Evolutionary conservation across 148 eudicot genomes (phyloP), one percentile per base, ranked within the genome.

Genomic region (Vaccinium myrtillus): DNA sequence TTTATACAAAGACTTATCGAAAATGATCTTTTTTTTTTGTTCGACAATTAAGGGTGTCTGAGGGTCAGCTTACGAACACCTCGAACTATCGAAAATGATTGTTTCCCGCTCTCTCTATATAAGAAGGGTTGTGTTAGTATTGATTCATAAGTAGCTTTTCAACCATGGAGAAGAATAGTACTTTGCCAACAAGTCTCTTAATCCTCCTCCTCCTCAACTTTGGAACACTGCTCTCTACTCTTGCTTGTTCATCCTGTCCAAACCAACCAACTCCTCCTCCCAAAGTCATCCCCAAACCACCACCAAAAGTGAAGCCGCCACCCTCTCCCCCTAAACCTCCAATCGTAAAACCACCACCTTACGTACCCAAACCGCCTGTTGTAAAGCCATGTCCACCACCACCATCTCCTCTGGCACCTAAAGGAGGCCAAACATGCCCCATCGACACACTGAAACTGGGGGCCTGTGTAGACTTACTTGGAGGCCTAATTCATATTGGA

Each of bases 401-500:
- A 0, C 79, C 84, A 5, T 58, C 85, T 12, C 13, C 85, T 23
- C 8, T 1, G 16, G 81, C 7, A 16, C 61, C 80, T 7, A 19
- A 63, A 18, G 49, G 56, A 18, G 49, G 56, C 8, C 86, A 82
- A 79, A 91, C 97, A 6, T 94, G 97, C 86, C 92, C 97, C 8
- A 92, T 94, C 4, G 94, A 93, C 85, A 49, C 98, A 7, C 83
- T 94, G 23, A 91, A 94, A 81, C 86, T 94, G 10, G 82, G 82
- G 8, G 88, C 90, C 3, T 94, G 98, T 63, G 94, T 94, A 8
- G 98, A 94, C 69, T 70, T 94, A 4, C 65, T 94, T 21, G 95
- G 95, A 0, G 95, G 98, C 0, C 86, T 94, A 5, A 77, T 93
- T 39, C 94, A 94, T 85, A 81, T 94, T 58, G 95, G 95, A 6